These are phyloP conservation scores for Coffea eugenioides DNA, from an alignment of 257 asterid genomes.

Conservation along the genomic window DNA sequence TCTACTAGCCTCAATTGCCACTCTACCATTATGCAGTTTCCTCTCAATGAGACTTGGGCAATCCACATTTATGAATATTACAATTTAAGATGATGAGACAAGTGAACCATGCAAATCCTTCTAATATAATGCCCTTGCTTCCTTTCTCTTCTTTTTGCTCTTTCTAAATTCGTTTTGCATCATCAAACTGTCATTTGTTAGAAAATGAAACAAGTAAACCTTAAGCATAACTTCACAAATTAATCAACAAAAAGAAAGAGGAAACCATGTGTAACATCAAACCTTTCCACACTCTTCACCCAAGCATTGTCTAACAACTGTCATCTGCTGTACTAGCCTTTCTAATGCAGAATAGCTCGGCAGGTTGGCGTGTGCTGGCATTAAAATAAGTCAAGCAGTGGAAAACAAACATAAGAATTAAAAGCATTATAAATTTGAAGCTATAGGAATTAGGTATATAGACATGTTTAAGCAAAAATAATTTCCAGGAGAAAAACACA, in stretches of 20 bases:
- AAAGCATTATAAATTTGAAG: neutral
- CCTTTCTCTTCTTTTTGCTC: neutral
- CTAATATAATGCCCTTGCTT: neutral
- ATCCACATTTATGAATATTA: neutral
- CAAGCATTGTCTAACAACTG: slow-evolving; percentile 68
- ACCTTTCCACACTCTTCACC: slow-evolving; percentile 82
- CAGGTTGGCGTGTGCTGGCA: slow-evolving; percentile 64
- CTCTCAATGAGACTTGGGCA: neutral
- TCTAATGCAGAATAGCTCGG: slow-evolving; percentile 77
- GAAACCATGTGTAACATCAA: slow-evolving; percentile 27
- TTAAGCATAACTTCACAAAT: neutral
- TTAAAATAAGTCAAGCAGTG: slow-evolving; percentile 11
- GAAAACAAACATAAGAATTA: slow-evolving; percentile 11
- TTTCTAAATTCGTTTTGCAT: neutral
- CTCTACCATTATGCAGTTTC: neutral
- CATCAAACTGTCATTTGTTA: neutral
- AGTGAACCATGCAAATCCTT: too few species aligned
- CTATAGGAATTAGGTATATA: neutral
- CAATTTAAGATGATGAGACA: neutral
- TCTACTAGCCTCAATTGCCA: neutral
- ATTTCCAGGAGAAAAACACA: neutral
- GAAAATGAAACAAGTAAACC: neutral
- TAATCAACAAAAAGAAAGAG: slow-evolving; percentile 13
- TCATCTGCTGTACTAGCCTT: slow-evolving; percentile 78
- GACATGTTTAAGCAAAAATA: neutral